Conservation (phyloP, 805 yeast genomes). For the Saccharomycopsis sp. region DNA sequence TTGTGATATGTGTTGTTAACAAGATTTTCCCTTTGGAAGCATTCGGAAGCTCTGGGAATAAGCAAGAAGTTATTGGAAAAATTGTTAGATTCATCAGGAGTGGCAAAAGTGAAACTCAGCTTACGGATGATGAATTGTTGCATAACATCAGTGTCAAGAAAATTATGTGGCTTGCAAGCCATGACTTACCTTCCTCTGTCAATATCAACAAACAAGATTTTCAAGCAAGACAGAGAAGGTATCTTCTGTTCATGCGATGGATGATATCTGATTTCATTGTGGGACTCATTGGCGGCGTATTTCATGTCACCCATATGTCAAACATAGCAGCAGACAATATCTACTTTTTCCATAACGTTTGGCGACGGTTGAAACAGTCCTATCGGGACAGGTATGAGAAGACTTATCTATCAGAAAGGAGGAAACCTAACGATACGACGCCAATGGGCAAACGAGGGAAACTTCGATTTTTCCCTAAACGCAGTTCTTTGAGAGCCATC, state of each 20-base stretch:
- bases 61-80: slow-evolving; percentile 31
- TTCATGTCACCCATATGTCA: slow-evolving; percentile 60
- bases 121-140: slow-evolving; percentile 28
- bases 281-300: slow-evolving; percentile 44
- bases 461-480: slow-evolving; percentile 54
- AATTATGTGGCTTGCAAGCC: slow-evolving; percentile 49
- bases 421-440: slow-evolving; percentile 22
- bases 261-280: slow-evolving; percentile 41
- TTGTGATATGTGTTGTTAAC: slow-evolving; percentile 37
- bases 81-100: slow-evolving; percentile 33
- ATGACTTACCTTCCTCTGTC: background rate
- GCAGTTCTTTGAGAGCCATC: slow-evolving; percentile 50
- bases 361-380: slow-evolving; percentile 40
- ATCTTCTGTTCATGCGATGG: slow-evolving; percentile 51
- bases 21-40: slow-evolving; percentile 43
- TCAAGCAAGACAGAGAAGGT: slow-evolving; percentile 30
- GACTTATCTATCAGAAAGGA: slow-evolving; percentile 29
- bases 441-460: slow-evolving; percentile 30
- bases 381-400: slow-evolving; percentile 40
- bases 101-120: slow-evolving; percentile 34
- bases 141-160: slow-evolving; percentile 35
- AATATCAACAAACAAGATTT: slow-evolving; percentile 37
- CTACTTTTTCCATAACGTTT: slow-evolving; percentile 52
- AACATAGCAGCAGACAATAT: slow-evolving; percentile 31
- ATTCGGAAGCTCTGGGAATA: slow-evolving; percentile 50